Evolutionary conservation across 805 yeast genomes (phyloP).

Genomic region (Yarrowia porcina): DNA sequence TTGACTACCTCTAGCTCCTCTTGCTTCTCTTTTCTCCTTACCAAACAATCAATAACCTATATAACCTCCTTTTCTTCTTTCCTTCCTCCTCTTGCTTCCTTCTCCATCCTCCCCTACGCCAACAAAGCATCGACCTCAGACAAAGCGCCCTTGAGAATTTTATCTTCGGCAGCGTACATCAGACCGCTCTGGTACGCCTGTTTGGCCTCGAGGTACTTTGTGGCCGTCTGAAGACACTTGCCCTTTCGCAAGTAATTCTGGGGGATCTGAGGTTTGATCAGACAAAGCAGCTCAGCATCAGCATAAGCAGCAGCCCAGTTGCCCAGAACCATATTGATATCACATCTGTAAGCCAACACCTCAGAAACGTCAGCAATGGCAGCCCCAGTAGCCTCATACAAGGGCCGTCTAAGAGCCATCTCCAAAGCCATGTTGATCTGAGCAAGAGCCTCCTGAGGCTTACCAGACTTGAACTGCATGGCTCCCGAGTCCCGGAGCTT

Average conservation of each 20-base stretch:
- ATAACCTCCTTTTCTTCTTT: not conserved
- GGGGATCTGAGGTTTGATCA: constrained; percentile 38
- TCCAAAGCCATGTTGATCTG: constrained; percentile 41
- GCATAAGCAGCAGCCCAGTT: constrained; percentile 42
- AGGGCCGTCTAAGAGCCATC: constrained; percentile 41
- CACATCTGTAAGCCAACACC: constrained; percentile 40
- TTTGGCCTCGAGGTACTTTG: constrained; percentile 32
- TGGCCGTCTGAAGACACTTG: constrained; percentile 31
- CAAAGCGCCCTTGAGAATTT: constrained; percentile 28
- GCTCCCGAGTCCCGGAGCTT: constrained; percentile 40
- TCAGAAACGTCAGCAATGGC: constrained; percentile 39
- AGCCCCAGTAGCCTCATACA: constrained; percentile 41
- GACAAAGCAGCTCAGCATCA: constrained; percentile 39
- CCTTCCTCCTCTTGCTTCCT: too few relatives aligned
- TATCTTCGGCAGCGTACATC: constrained; percentile 29
- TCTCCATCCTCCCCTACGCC: constrained; percentile 7
- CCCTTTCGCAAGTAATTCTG: constrained; percentile 40
- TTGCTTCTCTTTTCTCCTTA: too few relatives aligned
- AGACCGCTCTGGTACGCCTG: constrained; percentile 30
- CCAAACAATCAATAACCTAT: not conserved
- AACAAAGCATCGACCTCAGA: constrained; percentile 30
- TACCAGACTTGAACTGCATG: constrained; percentile 33
- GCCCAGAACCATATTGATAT: constrained; percentile 39
- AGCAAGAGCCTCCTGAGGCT: constrained; percentile 39
- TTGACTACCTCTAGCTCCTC: too few relatives aligned